These are phyloP conservation scores for Starmerella kuoi DNA, from an alignment of 805 yeast genomes.

Conservation along the genomic window DNA sequence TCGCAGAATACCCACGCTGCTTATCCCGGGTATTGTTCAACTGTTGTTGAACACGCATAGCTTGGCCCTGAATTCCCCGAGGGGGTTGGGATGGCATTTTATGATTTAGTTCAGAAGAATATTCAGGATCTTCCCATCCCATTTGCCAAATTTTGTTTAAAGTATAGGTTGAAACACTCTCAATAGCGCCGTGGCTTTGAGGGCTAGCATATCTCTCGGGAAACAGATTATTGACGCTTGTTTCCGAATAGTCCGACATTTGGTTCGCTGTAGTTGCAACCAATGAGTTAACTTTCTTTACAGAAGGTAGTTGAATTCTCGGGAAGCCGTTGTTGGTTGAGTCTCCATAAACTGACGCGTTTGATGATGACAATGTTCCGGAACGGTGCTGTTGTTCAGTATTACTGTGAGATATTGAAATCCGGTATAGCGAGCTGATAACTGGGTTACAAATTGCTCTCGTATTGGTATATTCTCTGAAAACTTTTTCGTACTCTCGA, in stretches of 20 bases:
- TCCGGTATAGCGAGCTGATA: slow-evolving; percentile 11
- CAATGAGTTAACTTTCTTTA: slow-evolving; percentile 17
- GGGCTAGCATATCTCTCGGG: slow-evolving; percentile 5
- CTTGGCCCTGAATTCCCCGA: slow-evolving; percentile 7
- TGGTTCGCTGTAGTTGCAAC: slow-evolving; percentile 23
- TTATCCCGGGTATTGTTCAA: slow-evolving; percentile 2
- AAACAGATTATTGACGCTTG: background rate
- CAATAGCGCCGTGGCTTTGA: slow-evolving; percentile 13
- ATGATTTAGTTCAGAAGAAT: background rate
- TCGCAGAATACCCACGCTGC: background rate
- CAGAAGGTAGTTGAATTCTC: slow-evolving; percentile 9
- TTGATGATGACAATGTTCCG: background rate
- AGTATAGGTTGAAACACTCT: slow-evolving; percentile 15
- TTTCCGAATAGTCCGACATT: slow-evolving; percentile 18
- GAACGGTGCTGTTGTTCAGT: background rate
- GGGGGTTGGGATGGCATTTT: background rate
- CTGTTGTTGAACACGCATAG: slow-evolving; percentile 12
- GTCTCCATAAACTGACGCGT: slow-evolving; percentile 1
- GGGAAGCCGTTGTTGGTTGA: background rate
- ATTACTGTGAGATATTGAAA: slow-evolving; percentile 1
- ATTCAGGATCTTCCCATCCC: slow-evolving; percentile 20
- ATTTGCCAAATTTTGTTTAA: slow-evolving; percentile 21
- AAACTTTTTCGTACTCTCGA: slow-evolving; percentile 19
- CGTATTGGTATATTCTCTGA: slow-evolving; percentile 19
- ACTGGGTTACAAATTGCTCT: slow-evolving; percentile 20